These are phyloP conservation scores for Phytophthora niederhauseri DNA, from an alignment of 352 stramenopile genomes.

Conservation along the genomic window DNA sequence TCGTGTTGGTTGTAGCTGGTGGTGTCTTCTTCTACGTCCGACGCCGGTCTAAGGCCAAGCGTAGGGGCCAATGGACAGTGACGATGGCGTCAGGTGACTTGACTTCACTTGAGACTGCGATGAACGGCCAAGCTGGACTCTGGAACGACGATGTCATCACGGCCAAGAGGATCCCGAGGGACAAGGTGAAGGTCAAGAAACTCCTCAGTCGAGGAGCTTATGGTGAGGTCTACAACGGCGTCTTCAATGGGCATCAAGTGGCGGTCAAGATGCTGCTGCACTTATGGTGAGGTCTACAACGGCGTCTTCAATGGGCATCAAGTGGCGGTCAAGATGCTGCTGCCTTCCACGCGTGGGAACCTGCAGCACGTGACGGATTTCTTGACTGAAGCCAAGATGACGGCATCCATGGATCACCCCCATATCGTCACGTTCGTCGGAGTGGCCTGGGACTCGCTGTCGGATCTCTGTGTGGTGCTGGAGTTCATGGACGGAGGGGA, in stretches of 20 bases:
- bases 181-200: conserved; percentile 34
- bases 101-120: not conserved
- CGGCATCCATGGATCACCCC: conserved; percentile 45
- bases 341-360: conserved; percentile 24
- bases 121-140: conserved; percentile 11
- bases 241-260: not conserved
- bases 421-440: conserved; percentile 61
- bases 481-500: conserved; percentile 57
- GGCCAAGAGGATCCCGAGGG: conserved; percentile 32
- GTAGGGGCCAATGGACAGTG: not conserved
- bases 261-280: conserved; percentile 27
- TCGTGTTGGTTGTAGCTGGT: not conserved
- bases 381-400: conserved; percentile 61
- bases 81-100: not conserved
- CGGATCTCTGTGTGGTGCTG: conserved; percentile 49
- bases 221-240: not conserved
- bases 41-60: not conserved
- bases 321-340: conserved; percentile 39
- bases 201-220: conserved; percentile 41
- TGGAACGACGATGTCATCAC: conserved; percentile 37
- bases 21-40: not conserved
- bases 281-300: not conserved
- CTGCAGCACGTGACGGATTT: conserved; percentile 41
- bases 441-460: conserved; percentile 50
- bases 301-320: not conserved